Conservation (phyloP, 148 eudicot genomes). For the Rhododendron vialii region DNA sequence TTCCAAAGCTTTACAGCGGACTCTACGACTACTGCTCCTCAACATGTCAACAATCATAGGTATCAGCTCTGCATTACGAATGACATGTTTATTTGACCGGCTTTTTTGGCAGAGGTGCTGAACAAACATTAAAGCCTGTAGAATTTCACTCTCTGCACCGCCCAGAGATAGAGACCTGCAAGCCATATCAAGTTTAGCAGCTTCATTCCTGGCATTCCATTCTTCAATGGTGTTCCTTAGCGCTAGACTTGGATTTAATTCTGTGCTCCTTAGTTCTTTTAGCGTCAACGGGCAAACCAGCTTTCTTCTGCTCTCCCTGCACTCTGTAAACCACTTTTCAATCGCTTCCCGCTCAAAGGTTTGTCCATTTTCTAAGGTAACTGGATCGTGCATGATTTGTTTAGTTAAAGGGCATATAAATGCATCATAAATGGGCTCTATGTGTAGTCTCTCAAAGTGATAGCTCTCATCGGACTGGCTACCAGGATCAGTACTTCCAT, state of each 20-base stretch:
- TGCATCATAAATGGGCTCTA: slow-evolving; percentile 72
- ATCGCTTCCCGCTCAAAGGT: slow-evolving; percentile 92
- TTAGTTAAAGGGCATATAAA: slow-evolving; percentile 86
- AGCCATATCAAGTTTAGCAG: slow-evolving; percentile 73
- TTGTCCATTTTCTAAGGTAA: slow-evolving; percentile 71
- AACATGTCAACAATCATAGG: slow-evolving; percentile 62
- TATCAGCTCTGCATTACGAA: slow-evolving; percentile 57
- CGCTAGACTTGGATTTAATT: slow-evolving; percentile 77
- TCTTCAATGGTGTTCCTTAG: slow-evolving; percentile 74
- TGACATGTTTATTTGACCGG: slow-evolving; percentile 46
- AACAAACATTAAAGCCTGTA: slow-evolving; percentile 58
- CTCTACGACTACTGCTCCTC: slow-evolving; percentile 57
- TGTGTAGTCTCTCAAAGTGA: slow-evolving; percentile 55
- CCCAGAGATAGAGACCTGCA: slow-evolving; percentile 48
- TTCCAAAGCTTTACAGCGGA: slow-evolving; percentile 69
- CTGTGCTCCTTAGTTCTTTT: slow-evolving; percentile 51
- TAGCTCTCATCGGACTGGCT: slow-evolving; percentile 65
- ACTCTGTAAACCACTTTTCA: slow-evolving; percentile 79
- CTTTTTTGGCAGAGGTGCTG: slow-evolving; percentile 55
- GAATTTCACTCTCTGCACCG: slow-evolving; percentile 47
- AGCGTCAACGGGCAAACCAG: slow-evolving; percentile 66
- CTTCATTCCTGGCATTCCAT: slow-evolving; percentile 95
- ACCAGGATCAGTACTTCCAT: slow-evolving; percentile 49
- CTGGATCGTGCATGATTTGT: slow-evolving; percentile 83
- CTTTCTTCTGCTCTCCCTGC: slow-evolving; percentile 54